phyloP scores from a whole-genome alignment of 148 eudicot genomes.

The Spergularia bocconei region DNA sequence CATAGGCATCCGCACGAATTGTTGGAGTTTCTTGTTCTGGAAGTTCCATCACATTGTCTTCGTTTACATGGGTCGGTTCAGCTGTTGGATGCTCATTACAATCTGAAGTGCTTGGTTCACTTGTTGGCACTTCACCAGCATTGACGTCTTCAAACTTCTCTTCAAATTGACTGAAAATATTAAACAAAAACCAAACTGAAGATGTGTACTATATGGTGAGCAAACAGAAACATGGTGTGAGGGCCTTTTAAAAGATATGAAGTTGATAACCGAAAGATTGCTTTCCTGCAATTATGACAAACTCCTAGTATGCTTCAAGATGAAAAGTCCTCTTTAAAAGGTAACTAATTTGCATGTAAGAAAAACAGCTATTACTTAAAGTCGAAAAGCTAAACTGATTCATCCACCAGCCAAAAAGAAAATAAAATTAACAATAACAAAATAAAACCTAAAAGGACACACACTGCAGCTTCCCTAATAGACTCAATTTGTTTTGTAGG shows the following conservation, averaged over 20 bases:
- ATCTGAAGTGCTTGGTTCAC: slow-evolving; percentile 46
- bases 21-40: slow-evolving; percentile 44
- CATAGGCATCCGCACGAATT: slow-evolving; percentile 45
- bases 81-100: slow-evolving; percentile 31
- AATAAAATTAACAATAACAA: not conserved
- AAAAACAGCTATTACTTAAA: not conserved
- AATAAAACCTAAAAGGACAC: too few species aligned
- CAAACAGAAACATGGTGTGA: slow-evolving; percentile 1
- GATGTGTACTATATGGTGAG: not conserved
- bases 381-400: not conserved
- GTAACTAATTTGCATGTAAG: not conserved
- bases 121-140: slow-evolving; percentile 53
- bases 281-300: not conserved
- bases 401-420: not conserved
- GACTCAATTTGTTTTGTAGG: too few species aligned
- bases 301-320: not conserved
- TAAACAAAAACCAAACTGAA: not conserved
- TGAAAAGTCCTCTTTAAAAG: not conserved
- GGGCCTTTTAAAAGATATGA: not conserved
- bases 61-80: slow-evolving; percentile 28
- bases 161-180: slow-evolving; percentile 74
- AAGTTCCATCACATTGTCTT: slow-evolving; percentile 34
- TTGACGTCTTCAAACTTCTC: slow-evolving; percentile 85
- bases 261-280: not conserved
- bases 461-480: too few species aligned